Conservation (phyloP, 73 alveolate genomes). For the Paramecium sonneborni region DNA sequence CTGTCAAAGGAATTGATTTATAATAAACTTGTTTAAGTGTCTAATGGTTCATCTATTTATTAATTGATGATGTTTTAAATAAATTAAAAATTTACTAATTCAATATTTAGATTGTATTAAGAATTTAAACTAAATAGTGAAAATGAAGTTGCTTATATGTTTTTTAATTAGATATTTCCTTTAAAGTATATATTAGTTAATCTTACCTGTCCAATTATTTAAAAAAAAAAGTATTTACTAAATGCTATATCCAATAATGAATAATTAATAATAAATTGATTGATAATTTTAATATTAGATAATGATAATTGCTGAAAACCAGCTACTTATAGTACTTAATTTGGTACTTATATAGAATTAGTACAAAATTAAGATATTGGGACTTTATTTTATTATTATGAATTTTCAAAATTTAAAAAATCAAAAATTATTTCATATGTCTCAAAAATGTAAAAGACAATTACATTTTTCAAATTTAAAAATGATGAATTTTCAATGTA, state of each 20-base stretch:
- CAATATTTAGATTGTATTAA: not conserved
- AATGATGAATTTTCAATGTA: not conserved
- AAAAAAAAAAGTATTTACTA: not conserved
- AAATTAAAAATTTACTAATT: not conserved
- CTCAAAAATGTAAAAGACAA: not conserved
- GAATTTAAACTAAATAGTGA: not conserved
- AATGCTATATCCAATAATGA: not conserved
- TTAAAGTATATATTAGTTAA: not conserved
- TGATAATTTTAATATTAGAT: not conserved
- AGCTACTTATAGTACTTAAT: not conserved
- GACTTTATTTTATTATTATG: not conserved
- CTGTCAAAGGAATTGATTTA: not conserved
- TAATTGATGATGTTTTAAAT: not conserved
- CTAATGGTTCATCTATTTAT: not conserved
- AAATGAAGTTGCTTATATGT: not conserved
- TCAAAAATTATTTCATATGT: not conserved
- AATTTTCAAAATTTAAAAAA: not conserved
- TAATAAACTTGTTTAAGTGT: not conserved
- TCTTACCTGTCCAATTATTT: not conserved
- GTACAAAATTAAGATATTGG: not conserved
- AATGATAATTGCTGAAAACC: not conserved
- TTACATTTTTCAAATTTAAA: not conserved
- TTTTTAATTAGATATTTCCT: not conserved
- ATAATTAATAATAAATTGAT: not conserved
- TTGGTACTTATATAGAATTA: not conserved